These are phyloP conservation scores for Daldinia concentrica DNA, from an alignment of 495 filamentous ascomycete species.

Conservation along the genomic window DNA sequence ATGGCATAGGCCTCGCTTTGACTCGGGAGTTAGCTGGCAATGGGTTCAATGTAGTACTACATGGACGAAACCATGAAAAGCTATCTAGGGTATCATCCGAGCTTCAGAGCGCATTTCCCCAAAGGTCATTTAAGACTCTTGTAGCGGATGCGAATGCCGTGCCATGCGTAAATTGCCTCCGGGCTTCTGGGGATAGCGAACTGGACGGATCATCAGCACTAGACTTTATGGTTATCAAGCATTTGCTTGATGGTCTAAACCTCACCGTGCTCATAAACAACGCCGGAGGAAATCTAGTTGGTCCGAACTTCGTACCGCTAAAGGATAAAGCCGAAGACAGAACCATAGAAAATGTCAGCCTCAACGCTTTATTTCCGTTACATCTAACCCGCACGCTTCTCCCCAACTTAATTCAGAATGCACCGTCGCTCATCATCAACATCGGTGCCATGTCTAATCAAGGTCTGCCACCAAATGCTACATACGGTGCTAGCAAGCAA, in stretches of 20 bases:
- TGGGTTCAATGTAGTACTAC: neutral
- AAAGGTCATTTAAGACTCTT: neutral
- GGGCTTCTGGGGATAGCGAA: neutral
- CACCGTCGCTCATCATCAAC: neutral
- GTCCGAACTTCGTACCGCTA: neutral
- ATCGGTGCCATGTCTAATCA: slow-evolving; percentile 36
- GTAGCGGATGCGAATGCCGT: neutral
- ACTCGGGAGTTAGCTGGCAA: neutral
- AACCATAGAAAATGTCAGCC: neutral
- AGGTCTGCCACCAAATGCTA: too few species aligned
- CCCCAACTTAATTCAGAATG: neutral
- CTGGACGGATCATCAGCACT: neutral
- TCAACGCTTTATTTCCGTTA: neutral
- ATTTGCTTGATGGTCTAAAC: neutral
- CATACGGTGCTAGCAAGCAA: too few species aligned
- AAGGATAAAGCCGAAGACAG: neutral
- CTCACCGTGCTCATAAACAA: neutral
- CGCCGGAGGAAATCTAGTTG: neutral
- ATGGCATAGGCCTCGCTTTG: neutral
- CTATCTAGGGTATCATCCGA: neutral
- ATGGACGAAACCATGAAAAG: neutral
- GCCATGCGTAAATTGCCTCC: neutral
- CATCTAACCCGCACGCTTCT: neutral
- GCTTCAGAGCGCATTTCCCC: neutral
- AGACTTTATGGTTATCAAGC: neutral